Conservation (phyloP, 129 eudicot species). For the Tanacetum coccineum region DNA sequence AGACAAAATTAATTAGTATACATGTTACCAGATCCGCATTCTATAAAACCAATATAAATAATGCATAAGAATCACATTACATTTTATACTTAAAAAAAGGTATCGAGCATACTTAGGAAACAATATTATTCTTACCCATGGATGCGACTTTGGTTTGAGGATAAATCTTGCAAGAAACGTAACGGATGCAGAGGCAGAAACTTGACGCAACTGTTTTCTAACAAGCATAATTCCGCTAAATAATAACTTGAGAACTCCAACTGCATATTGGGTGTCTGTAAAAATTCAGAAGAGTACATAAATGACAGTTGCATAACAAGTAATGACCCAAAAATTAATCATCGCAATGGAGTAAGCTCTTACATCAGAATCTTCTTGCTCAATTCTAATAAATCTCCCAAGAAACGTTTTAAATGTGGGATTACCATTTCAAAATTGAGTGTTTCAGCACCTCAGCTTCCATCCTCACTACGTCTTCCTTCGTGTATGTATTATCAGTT, state of each 20-base stretch:
- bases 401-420: conserved; percentile 63
- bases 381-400: conserved; percentile 45
- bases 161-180: conserved; percentile 65
- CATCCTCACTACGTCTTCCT: conserved; percentile 45
- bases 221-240: conserved; percentile 45
- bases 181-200: conserved; percentile 82
- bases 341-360: conserved; percentile 1
- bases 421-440: background rate
- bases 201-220: conserved; percentile 37
- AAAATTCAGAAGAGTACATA: conserved; percentile 1
- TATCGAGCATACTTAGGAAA: background rate
- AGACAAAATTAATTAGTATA: too few relatives aligned
- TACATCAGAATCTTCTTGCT: conserved; percentile 50
- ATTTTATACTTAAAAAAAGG: too few relatives aligned
- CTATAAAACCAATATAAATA: conserved; percentile 25
- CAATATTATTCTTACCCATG: conserved; percentile 52
- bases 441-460: too few relatives aligned
- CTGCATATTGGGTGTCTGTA: conserved; percentile 45
- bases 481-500: conserved; percentile 65
- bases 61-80: background rate
- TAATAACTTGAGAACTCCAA: conserved; percentile 57
- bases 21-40: conserved; percentile 7
- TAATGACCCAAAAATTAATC: background rate
- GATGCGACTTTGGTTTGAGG: conserved; percentile 22
- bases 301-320: conserved; percentile 3